Conservation (phyloP, 345 rosid species). For the Streptanthus diversifolius region DNA sequence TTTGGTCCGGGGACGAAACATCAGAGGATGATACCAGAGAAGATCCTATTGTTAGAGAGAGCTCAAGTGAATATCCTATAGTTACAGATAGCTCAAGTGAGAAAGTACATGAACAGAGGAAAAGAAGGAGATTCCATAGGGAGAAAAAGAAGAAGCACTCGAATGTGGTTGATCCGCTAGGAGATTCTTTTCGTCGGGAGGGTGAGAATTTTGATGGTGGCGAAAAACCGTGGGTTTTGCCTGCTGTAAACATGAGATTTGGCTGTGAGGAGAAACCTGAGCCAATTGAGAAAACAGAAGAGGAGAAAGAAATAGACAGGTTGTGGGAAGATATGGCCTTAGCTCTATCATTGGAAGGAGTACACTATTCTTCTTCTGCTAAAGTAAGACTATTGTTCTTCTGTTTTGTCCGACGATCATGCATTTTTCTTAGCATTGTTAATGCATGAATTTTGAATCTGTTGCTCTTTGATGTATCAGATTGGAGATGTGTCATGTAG, state of each 20-base stretch:
- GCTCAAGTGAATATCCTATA: neutral
- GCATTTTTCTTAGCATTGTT: neutral
- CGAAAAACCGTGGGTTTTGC: neutral
- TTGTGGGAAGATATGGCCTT: conserved; percentile 61
- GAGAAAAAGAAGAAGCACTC: neutral
- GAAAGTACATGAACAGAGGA: conserved; percentile 10
- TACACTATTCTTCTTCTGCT: conserved; percentile 17
- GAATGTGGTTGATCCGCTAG: neutral
- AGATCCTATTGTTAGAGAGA: neutral
- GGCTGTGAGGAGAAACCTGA: conserved; percentile 37
- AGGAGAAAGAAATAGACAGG: conserved; percentile 40
- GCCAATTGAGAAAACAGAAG: conserved; percentile 44
- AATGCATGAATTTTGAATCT: neutral
- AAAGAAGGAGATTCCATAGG: conserved; percentile 13
- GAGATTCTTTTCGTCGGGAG: neutral
- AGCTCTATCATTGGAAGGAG: conserved; percentile 30
- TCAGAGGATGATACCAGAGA: conserved; percentile 1
- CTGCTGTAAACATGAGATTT: conserved; percentile 42
- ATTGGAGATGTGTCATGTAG: conserved; percentile 30
- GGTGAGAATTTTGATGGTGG: neutral
- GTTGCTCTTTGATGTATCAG: conserved; percentile 30
- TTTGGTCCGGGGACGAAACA: neutral
- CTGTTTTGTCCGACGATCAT: neutral
- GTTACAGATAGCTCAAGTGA: conserved; percentile 2
- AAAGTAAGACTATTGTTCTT: conserved; percentile 34